Conservation (phyloP, 176 grass and related monocot species). For the Phyllostachys edulis region DNA sequence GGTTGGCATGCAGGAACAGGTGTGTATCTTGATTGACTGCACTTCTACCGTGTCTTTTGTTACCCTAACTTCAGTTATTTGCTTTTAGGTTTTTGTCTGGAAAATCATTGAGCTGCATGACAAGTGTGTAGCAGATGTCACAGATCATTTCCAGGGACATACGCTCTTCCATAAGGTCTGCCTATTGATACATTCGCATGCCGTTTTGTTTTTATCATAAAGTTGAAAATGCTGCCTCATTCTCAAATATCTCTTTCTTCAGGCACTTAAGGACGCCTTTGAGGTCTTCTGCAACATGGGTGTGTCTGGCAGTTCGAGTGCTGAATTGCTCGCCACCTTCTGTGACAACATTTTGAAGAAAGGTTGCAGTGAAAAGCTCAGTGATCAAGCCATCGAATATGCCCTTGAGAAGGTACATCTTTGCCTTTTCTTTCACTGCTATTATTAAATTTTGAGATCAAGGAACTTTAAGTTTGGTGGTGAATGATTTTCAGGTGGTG, state of each 20-base stretch:
- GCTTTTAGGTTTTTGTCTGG: conserved; percentile 79
- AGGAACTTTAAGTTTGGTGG: neutral
- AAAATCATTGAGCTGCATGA: conserved; percentile 98
- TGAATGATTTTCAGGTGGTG: conserved; percentile 61
- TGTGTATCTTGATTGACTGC: conserved; percentile 34
- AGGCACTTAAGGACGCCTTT: conserved; percentile 97
- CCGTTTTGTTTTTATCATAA: neutral
- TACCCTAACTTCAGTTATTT: conserved; percentile 13
- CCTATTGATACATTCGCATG: neutral
- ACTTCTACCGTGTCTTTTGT: neutral
- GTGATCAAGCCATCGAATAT: conserved; percentile 98
- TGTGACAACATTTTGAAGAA: conserved; percentile 98
- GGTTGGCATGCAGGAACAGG: conserved; percentile 91
- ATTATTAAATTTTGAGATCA: neutral
- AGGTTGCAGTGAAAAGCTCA: conserved; percentile 94
- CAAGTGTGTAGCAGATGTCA: conserved; percentile 85
- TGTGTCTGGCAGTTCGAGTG: conserved; percentile 88
- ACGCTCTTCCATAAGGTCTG: conserved; percentile 95
- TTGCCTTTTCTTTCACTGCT: conserved; percentile 1
- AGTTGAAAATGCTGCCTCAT: neutral
- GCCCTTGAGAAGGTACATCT: conserved; percentile 85
- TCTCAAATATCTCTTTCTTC: neutral
- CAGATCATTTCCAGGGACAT: conserved; percentile 91
- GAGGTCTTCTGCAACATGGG: conserved; percentile 98
- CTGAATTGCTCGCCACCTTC: conserved; percentile 88